phyloP scores from a whole-genome alignment of 2,329 filamentous ascomycete genomes.

The Fonsecaea multimorphosa region DNA sequence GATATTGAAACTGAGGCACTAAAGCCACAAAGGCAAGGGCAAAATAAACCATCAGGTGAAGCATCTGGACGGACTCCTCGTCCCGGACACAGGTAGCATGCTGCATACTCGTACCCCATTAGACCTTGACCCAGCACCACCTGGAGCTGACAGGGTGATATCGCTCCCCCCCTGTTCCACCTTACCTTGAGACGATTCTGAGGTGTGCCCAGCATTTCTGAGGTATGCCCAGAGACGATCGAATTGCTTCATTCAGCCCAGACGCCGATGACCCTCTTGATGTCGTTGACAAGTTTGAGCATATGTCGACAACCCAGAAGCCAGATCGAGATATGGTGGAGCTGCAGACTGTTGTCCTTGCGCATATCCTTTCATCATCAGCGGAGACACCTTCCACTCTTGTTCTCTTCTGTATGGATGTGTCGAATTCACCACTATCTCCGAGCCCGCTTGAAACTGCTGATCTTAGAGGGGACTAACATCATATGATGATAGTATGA shows the following conservation, averaged over 20 bases:
- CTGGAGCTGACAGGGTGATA: not conserved
- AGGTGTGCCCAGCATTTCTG: not conserved
- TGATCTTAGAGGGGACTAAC: not conserved
- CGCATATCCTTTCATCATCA: not conserved
- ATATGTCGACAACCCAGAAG: not conserved
- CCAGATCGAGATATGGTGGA: conserved; percentile 15
- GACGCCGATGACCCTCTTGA: not conserved
- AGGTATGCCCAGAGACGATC: not conserved
- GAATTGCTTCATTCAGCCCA: conserved; percentile 1
- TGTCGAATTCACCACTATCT: not conserved
- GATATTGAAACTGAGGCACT: not conserved
- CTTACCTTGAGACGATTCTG: not conserved
- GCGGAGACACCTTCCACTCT: not conserved
- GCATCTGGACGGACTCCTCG: not conserved
- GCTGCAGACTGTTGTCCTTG: not conserved
- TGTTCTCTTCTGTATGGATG: not conserved
- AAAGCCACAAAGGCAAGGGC: not conserved
- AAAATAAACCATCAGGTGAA: not conserved
- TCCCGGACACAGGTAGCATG: not conserved
- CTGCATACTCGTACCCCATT: too few relatives aligned
- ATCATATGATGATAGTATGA: conserved; percentile 1
- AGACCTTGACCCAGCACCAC: not conserved
- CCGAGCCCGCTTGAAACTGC: not conserved
- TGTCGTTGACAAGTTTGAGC: not conserved
- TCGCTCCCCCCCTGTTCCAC: not conserved